Evolutionary conservation across 495 filamentous ascomycete species (phyloP), one percentile per base, ranked within the genome.

Genomic region (Trichocladium antarcticum): DNA sequence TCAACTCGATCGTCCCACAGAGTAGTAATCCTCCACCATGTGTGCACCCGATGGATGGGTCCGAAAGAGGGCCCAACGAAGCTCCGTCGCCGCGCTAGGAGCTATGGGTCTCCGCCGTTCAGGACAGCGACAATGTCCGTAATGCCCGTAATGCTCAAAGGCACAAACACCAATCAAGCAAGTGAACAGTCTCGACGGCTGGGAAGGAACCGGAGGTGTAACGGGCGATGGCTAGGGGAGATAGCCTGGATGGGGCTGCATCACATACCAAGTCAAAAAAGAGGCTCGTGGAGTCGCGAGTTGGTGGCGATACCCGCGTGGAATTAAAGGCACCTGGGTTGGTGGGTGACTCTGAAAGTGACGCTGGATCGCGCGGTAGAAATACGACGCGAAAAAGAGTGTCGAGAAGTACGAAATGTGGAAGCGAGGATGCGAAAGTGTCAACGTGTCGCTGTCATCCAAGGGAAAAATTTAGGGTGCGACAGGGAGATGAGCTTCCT

Each of bases 381-480:
- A 58, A 63, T 65, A 57, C 52, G 54, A 20, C 24, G 35, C 20
- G 40, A n/a, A 57, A 61, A 61, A 53, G 58, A 62, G 58, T 55
- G 60, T 55, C 53, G 52, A 64, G 54, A 58, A 49, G 56, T 56
- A 63, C 51, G 51, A 61, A 60, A 63, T 57, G 58, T 11, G 12
- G 11, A 56, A 61, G 55, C 37, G 52, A 54, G 45, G 47, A 52
- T 49, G 47, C 31, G 47, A 55, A n/a, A 38, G 45, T 49, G 58
- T 51, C 50, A 47, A 57, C 51, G 54, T 52, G 59, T 62, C 55
- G 57, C 59, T 53, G 55, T 49, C 51, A 50, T 50, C 42, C 53
- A 54, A 61, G 41, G 58, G 58, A 59, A 65, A 65, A 65, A 54
- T 57, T 62, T 63, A 51, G 55, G 48, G 60, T 61, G 58, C 60